Conservation (phyloP, 1,139 yeast genomes). For the Geotrichum histeridarum region DNA sequence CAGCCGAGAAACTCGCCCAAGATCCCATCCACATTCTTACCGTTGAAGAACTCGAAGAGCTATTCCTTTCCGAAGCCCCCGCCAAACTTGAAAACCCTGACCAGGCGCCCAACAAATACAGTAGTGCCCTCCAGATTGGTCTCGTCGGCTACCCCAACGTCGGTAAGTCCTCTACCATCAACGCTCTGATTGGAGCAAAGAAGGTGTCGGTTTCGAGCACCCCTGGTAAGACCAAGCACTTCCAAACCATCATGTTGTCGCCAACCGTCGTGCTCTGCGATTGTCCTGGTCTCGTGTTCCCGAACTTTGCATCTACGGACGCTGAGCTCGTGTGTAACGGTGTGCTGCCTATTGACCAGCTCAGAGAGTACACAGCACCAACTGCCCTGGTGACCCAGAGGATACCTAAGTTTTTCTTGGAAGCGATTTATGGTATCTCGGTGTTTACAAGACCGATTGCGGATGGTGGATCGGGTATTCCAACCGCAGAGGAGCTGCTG, state of each 20-base stretch:
- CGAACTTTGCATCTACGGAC: constrained; percentile 92
- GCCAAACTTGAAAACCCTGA: constrained; percentile 69
- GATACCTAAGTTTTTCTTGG: constrained; percentile 81
- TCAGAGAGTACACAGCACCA: constrained; percentile 93
- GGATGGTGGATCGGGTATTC: constrained; percentile 86
- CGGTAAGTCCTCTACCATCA: constrained; percentile 94
- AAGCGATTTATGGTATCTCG: constrained; percentile 90
- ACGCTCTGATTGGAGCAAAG: constrained; percentile 91
- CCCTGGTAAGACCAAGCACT: constrained; percentile 98
- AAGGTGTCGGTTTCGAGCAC: constrained; percentile 96
- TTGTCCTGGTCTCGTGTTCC: constrained; percentile 98
- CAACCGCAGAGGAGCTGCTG: constrained; percentile 83
- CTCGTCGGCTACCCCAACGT: constrained; percentile 90
- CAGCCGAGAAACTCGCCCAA: constrained; percentile 22
- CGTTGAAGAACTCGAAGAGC: constrained; percentile 76
- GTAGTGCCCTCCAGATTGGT: constrained; percentile 69
- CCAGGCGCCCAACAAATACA: constrained; percentile 44
- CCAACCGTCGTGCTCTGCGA: constrained; percentile 85
- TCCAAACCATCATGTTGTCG: constrained; percentile 88
- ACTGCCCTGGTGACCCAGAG: constrained; percentile 78
- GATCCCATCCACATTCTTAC: constrained; percentile 65
- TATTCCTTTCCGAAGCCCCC: constrained; percentile 80
- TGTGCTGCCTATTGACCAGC: constrained; percentile 94
- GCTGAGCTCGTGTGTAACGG: constrained; percentile 98
- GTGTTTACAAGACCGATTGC: constrained; percentile 67